Base-by-base conservation (phyloP, 257 asterid genomes). In the Nemophila menziesii region DNA sequence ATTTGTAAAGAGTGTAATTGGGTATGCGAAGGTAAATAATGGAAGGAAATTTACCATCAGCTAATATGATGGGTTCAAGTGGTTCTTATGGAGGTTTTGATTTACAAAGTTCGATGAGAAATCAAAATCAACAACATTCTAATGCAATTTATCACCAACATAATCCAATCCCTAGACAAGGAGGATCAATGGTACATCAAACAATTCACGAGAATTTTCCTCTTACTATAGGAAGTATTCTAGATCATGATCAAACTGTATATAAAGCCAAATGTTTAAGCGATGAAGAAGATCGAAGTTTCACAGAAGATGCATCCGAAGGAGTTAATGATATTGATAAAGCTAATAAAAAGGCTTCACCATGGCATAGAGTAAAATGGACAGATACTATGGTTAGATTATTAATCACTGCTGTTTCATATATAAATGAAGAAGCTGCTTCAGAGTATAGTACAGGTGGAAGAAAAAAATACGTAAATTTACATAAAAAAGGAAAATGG, bases 401-500 rank as follows among this genome's bases (percentile, higher is more conserved):
- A 49, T 48, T 81, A 15, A 74, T 81, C 4, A 81, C 93, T 1
- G 82, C 93, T 8, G 93, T 81, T 48, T 81, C 93, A 0, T 81
- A 81, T 62, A 81, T 81, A 1, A 70, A 71, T 1, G 93, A 81
- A 56, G 93, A 81, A 55, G 53, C 71, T 7, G 60, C 74, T 17
- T 58, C 71, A 24, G 80, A 68, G 9, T 55, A 56, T 37, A 75
- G 65, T 19, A 65, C 57, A 4, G 68, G 75, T 10, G 41, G 56
- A 0, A 55, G 77, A 50, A 64, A 81, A 57, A 84, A 68, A 56
- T 70, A 27, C 34, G 38, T 71, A 2, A 75, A 72, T 66, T 57
- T 80, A 23, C 90, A 77, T 29, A 84, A 79, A 34, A 77, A 80
- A 39, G 93, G 86, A 19, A 84, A 84, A 37, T 84, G 93, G 92